Evolutionary conservation across 169 alveolate species (phyloP), one percentile per base, ranked within the genome.

Genomic region (Cryptosporidium sp.): DNA sequence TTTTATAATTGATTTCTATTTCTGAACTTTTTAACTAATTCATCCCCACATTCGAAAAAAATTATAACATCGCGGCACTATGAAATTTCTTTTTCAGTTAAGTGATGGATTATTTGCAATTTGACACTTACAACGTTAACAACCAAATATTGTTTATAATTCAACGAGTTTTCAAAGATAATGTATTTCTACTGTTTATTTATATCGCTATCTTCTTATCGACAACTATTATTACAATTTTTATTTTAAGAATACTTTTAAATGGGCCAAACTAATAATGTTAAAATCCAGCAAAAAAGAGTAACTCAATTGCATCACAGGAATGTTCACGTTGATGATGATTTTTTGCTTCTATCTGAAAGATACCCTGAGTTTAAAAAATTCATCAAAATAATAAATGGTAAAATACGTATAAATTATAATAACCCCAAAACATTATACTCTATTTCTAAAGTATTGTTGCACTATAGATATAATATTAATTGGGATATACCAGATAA

Each of bases 381-480:
- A 18, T 80, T 51, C 23, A 62, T 80, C 5, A 59, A 80, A 33
- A 80, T 65, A 41, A 14, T 26, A 33, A 65, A 65, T 43, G 69
- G 55, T 14, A 80, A 80, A 23, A 51, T 62, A 26, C 39, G 59
- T 23, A 65, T 65, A 12, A 50, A 80, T 43, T 80, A 80, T 26
- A 62, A 45, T n/a, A 80, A 80, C 37, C 65, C 73, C 37, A 26
- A 23, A 12, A n/a, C 75, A 14, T 26, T 61, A 37, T 62, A 80
- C 26, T 29, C 6, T 16, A 62, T 80, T 37, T 43, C 89, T 2
- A 59, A 65, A 29, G 50, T 48, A 43, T 29, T 80, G 21, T 21
- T 80, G 9, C 73, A 80, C n/a, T 80, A 62, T 21, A 80, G 89
- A 43, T 80, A 80, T 29, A 80, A 80, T 23, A 80, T 80, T 9